phyloP scores from a whole-genome alignment of 2,329 filamentous ascomycete genomes.

The Phialophora chinensis region DNA sequence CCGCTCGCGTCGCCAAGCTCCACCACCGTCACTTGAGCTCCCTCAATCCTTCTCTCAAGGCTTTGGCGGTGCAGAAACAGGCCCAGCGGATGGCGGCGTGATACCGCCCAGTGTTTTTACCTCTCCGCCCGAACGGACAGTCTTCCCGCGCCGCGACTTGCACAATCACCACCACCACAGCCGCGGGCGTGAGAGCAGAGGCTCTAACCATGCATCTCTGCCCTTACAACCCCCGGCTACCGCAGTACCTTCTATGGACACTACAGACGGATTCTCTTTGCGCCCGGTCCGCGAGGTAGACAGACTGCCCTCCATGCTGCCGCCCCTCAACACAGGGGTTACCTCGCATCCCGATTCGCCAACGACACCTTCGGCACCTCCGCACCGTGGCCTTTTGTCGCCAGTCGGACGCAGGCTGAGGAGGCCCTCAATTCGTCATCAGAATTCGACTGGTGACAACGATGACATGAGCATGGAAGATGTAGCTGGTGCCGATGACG shows the following conservation, averaged over 20 bases:
- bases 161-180: slow-evolving; percentile 55
- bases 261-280: slow-evolving; percentile 72
- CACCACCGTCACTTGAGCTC: slow-evolving; percentile 83
- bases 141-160: slow-evolving; percentile 61
- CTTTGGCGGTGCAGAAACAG: slow-evolving; percentile 49
- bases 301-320: slow-evolving; percentile 80
- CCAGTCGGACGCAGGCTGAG: slow-evolving; percentile 64
- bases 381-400: slow-evolving; percentile 62
- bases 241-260: slow-evolving; percentile 70
- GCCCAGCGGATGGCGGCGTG: slow-evolving; percentile 65
- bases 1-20: slow-evolving; percentile 74
- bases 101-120: slow-evolving; percentile 69
- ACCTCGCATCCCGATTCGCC: slow-evolving; percentile 91
- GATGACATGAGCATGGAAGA: slow-evolving; percentile 89
- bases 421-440: slow-evolving; percentile 85
- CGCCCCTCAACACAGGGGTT: slow-evolving; percentile 70
- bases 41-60: slow-evolving; percentile 63
- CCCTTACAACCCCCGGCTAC: slow-evolving; percentile 71
- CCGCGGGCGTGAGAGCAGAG: slow-evolving; percentile 49
- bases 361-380: slow-evolving; percentile 77
- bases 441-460: slow-evolving; percentile 83
- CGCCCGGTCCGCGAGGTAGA: slow-evolving; percentile 82
- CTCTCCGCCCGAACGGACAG: slow-evolving; percentile 73
- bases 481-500: slow-evolving; percentile 67
- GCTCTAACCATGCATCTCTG: slow-evolving; percentile 59